Evolutionary conservation across 2,329 filamentous ascomycete species (phyloP).

Genomic region (Claviceps fusiformis): DNA sequence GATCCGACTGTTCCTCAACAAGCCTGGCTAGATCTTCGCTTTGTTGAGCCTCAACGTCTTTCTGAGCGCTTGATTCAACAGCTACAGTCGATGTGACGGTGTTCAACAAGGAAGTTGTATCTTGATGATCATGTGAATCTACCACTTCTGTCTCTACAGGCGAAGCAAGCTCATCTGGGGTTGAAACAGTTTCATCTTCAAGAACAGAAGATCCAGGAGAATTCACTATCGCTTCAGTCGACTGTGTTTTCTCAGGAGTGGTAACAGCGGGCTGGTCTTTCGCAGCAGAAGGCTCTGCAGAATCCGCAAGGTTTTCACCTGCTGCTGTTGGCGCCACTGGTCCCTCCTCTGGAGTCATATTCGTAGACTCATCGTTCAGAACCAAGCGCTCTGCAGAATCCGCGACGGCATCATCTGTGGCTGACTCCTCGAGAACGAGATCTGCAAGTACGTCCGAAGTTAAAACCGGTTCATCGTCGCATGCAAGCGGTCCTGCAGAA

Average conservation of each 20-base stretch:
- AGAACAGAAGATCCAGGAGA: neutral
- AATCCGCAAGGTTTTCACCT: neutral
- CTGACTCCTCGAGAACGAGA: neutral
- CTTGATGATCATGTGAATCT: neutral
- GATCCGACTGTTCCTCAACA: neutral
- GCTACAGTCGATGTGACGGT: neutral
- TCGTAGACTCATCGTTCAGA: neutral
- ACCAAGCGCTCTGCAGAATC: neutral
- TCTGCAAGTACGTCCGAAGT: neutral
- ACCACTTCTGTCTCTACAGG: neutral
- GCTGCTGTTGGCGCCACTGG: neutral
- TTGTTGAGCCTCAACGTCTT: neutral
- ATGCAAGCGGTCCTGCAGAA: neutral
- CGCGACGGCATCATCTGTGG: neutral
- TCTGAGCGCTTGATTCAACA: neutral
- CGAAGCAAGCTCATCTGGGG: neutral
- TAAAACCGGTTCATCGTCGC: neutral
- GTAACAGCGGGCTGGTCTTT: neutral
- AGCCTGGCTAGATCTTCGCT: neutral
- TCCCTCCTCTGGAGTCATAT: neutral
- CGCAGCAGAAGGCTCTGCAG: neutral
- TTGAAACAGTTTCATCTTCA: neutral
- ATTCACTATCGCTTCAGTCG: neutral
- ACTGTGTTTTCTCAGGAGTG: neutral
- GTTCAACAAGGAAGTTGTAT: neutral